Conservation (phyloP, 306 rosid genomes). For the Astragalus glycyphyllos region DNA sequence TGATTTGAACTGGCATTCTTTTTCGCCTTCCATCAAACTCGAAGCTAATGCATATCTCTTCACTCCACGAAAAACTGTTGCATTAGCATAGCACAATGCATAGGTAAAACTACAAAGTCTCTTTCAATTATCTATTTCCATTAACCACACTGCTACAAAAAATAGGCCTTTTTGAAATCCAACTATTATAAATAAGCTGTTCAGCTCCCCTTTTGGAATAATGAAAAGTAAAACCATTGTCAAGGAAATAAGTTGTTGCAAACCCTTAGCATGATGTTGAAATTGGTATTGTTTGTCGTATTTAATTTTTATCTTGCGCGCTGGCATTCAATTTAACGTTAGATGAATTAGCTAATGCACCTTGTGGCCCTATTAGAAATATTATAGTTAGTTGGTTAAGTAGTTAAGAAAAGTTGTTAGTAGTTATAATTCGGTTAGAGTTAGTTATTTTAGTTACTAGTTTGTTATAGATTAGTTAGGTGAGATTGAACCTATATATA, state of each 20-base stretch:
- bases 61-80: no score
- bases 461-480: no score
- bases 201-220: slow-evolving; percentile 62
- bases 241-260: slow-evolving; percentile 86
- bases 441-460: no score
- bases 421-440: no score
- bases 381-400: no score
- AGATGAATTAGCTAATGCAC: slow-evolving; percentile 21
- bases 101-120: neutral
- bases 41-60: no score
- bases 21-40: no score
- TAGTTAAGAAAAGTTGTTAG: no score
- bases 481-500: no score
- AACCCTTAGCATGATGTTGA: slow-evolving; percentile 97
- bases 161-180: slow-evolving; percentile 9
- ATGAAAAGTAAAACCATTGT: slow-evolving; percentile 79
- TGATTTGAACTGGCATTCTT: no score
- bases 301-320: neutral
- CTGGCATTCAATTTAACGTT: slow-evolving; percentile 17
- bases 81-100: no score
- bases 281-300: slow-evolving; percentile 62
- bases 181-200: slow-evolving; percentile 1
- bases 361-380: no score
- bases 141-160: neutral
- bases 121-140: neutral